A percentile compares a stretch with the other conserved stretches of the same genome.
phyloP scores from a whole-genome alignment of 345 rosid species.

The Lepidium africanum region DNA sequence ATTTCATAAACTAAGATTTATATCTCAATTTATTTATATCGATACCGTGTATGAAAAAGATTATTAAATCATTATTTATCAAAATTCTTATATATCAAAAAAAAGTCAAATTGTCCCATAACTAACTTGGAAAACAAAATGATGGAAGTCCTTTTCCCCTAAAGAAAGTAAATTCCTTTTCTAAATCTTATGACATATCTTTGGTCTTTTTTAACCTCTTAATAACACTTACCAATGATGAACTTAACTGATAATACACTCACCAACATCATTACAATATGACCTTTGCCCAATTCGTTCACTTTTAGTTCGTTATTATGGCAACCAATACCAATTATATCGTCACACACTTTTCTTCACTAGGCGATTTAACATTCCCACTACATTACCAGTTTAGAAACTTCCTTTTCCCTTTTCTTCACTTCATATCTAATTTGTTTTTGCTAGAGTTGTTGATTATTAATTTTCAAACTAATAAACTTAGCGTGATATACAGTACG shows the following conservation, averaged over 20 bases:
- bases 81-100: not conserved
- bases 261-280: slow-evolving; percentile 24
- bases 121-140: slow-evolving; percentile 22
- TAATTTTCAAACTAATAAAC: not conserved
- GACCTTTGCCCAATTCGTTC: slow-evolving; percentile 14
- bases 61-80: not conserved
- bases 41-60: not conserved
- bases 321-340: slow-evolving; percentile 3
- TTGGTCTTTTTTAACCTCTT: slow-evolving; percentile 13
- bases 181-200: slow-evolving; percentile 18
- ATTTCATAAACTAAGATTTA: no score
- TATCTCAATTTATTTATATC: no score
- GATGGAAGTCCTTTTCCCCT: not conserved
- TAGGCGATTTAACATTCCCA: slow-evolving; percentile 17
- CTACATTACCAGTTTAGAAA: slow-evolving; percentile 1
- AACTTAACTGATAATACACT: slow-evolving; percentile 18
- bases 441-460: not conserved
- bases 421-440: not conserved
- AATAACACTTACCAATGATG: slow-evolving; percentile 25
- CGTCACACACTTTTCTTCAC: slow-evolving; percentile 13
- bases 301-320: slow-evolving; percentile 19
- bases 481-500: not conserved
- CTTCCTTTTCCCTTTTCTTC: not conserved
- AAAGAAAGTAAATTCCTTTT: not conserved
- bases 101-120: slow-evolving; percentile 1